Conservation (phyloP, 2,329 filamentous ascomycete genomes). For the Diplodia seriata region DNA sequence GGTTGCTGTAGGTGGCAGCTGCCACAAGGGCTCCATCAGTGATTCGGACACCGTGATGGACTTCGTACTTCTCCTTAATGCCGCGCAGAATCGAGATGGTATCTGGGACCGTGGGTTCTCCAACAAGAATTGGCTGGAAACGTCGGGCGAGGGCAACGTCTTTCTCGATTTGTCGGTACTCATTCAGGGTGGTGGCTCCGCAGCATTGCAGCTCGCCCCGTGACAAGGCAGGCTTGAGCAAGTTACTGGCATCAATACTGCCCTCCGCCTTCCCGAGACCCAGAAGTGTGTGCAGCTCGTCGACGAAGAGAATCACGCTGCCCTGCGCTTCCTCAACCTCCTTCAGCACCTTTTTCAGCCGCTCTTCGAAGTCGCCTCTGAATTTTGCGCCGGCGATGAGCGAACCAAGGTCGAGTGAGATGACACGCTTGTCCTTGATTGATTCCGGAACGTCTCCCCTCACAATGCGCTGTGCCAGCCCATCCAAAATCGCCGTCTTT, state of each 20-base stretch:
- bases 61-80: slow-evolving; percentile 97
- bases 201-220: slow-evolving; percentile 94
- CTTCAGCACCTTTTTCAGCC: slow-evolving; percentile 86
- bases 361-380: slow-evolving; percentile 93
- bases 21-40: slow-evolving; percentile 91
- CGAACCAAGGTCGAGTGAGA: slow-evolving; percentile 86
- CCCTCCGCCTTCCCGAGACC: slow-evolving; percentile 95
- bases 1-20: slow-evolving; percentile 88
- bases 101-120: slow-evolving; percentile 87
- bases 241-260: slow-evolving; percentile 93
- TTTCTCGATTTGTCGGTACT: slow-evolving; percentile 94
- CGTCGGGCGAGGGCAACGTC: slow-evolving; percentile 90
- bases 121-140: slow-evolving; percentile 94
- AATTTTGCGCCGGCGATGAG: slow-evolving; percentile 97
- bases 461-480: slow-evolving; percentile 87
- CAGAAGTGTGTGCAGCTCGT: slow-evolving; percentile 89
- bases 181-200: slow-evolving; percentile 89
- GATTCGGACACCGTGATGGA: slow-evolving; percentile 95
- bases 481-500: slow-evolving; percentile 93
- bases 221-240: slow-evolving; percentile 91
- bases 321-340: slow-evolving; percentile 91
- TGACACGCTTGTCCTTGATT: slow-evolving; percentile 90
- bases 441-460: slow-evolving; percentile 93
- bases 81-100: slow-evolving; percentile 94
- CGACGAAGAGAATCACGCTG: slow-evolving; percentile 91